Evolutionary conservation across 73 alveolate species (phyloP).

Genomic region (Blepharisma japonicum): DNA sequence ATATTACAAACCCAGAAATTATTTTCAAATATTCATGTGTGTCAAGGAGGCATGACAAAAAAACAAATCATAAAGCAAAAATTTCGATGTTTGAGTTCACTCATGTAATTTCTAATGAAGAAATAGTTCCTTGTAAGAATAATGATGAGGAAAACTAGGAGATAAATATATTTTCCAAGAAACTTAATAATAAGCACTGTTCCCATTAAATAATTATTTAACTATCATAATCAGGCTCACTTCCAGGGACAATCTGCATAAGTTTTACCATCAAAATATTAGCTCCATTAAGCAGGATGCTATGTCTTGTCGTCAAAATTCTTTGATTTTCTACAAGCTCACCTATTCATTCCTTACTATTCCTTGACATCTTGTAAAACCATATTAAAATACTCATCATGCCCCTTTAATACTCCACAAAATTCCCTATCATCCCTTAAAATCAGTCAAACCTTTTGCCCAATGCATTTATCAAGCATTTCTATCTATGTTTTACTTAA

Average conservation of each 20-base stretch:
- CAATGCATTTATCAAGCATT: conserved; percentile 20
- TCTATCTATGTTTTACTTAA: not conserved
- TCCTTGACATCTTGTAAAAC: not conserved
- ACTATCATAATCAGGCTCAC: conserved; percentile 11
- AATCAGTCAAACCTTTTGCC: not conserved
- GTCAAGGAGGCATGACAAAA: no score
- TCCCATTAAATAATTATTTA: not conserved
- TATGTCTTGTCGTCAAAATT: not conserved
- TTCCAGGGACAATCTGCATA: conserved; percentile 10
- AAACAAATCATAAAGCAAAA: no score
- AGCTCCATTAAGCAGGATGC: not conserved
- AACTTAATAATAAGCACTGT: not conserved
- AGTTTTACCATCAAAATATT: not conserved
- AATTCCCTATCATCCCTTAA: not conserved
- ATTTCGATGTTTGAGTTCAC: no score
- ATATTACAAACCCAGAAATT: no score
- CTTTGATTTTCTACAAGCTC: not conserved
- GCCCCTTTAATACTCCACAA: conserved; percentile 1
- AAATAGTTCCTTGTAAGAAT: no score
- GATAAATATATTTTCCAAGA: no score
- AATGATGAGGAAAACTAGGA: no score
- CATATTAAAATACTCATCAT: conserved; percentile 25
- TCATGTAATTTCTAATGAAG: no score
- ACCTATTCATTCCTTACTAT: not conserved
- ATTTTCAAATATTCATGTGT: no score